Evolutionary conservation across 1,284 basidiomycete genomes (phyloP), one percentile per base, ranked within the genome.

Genomic region (Cryptococcus jaspeensis): DNA sequence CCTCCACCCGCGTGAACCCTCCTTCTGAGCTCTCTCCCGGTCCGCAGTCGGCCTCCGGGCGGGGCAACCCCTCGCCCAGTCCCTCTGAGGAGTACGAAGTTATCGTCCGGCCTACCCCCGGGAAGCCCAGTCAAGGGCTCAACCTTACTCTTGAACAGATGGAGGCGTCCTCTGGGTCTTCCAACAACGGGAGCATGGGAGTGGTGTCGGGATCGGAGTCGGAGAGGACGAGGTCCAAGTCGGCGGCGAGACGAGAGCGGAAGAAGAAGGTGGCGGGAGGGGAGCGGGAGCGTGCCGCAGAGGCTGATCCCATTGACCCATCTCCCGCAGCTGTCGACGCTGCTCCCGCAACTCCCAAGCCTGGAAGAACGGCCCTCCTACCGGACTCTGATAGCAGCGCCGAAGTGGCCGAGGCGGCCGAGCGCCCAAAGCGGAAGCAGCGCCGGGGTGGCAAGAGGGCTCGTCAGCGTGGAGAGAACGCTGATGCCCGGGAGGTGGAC

Each of bases 371-470:
- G 20, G 9, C n/a, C 11, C n/a, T 15, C 25, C 15, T n/a, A 28
- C 23, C 13, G 13, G 16, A 53, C 11, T 15, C 20, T 47, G 38
- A 40, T 20, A 40, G 15, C 18, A 16, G n/a, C 22, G 18, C 36
- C 4, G 36, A 28, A 35, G 50, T 18, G 15, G 50, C 15, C n/a
- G 51, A 52, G 16, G 52, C 4, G 18, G 44, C 54, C 7, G 44
- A n/a, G 37, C 22, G 43, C 18, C 6, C 25, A 46, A 52, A 54
- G 37, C 44, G 54, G 36, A 62, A 58, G 42, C 62, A 59, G 16
- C 42, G 62, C 12, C 28, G 65, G 53, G 55, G 56, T 8, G 59
- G 60, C 9, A 58, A 52, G 43, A 55, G 49, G 36, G 63, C 54
- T 23, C 42, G 53, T 41, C 18, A 42, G 37, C 35, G 65, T 44